Conservation (phyloP, 2,329 filamentous ascomycete species). For the Plectosphaerella plurivora region DNA sequence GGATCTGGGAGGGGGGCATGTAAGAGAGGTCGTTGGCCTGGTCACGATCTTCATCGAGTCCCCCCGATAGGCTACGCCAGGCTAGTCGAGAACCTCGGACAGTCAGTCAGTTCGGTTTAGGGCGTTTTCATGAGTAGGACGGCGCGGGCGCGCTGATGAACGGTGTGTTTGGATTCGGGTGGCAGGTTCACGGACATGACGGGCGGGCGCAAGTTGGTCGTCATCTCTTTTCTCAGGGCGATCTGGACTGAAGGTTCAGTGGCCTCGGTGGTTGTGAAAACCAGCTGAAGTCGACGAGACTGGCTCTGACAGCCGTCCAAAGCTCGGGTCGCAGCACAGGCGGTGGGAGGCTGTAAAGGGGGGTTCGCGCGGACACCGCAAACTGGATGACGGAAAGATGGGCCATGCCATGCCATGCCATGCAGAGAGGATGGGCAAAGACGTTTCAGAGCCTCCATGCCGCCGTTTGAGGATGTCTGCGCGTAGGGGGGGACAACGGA, state of each 20-base stretch:
- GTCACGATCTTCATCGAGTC: neutral
- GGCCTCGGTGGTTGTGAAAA: neutral
- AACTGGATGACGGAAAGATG: too few relatives aligned
- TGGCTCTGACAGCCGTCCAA: conserved; percentile 1
- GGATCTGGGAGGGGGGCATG: too few relatives aligned
- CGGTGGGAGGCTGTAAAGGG: neutral
- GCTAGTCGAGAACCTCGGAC: neutral
- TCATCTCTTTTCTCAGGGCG: neutral
- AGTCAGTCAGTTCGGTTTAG: neutral
- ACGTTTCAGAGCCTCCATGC: conserved; percentile 3
- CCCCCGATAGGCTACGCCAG: too few relatives aligned
- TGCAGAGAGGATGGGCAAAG: neutral
- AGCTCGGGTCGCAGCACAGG: neutral
- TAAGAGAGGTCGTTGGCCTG: neutral
- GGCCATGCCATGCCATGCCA: neutral
- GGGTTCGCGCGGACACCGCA: neutral
- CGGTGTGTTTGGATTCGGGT: too few relatives aligned
- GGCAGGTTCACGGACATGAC: neutral
- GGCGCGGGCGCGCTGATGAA: too few relatives aligned
- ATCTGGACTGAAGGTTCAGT: neutral
- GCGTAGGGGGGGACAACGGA: neutral
- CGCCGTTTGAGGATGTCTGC: conserved; percentile 1
- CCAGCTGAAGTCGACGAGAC: conserved; percentile 1
- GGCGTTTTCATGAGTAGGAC: too few relatives aligned
- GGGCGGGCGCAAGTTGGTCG: neutral